Evolutionary conservation across 2,329 filamentous ascomycete genomes (phyloP), one percentile per base, ranked within the genome.

Genomic region (Canariomyces notabilis): DNA sequence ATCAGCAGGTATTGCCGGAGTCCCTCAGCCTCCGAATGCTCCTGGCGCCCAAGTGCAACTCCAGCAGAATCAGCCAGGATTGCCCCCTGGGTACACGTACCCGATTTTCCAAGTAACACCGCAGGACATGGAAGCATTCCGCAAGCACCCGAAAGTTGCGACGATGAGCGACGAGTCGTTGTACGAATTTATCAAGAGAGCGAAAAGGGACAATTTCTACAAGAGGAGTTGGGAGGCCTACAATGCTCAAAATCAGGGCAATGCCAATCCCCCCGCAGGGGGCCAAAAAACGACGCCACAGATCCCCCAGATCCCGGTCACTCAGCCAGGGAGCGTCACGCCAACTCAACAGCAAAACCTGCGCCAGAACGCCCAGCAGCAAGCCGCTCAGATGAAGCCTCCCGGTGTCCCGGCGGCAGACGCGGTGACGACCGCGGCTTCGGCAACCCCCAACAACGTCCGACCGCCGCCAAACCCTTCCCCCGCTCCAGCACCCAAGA

Each of bases 401-500:
- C 16, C 35, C 8, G 37, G 21, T 6, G 23, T 37, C 7, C 36
- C 41, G 15, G 49, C 35, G 18, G 15, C 48, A 6, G 48, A 55
- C n/a, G 33, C 7, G 31, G 37, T 34, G 11, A 6, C 47, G 12
- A 26, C 44, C 18, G 44, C 53, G 11, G 37, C 57, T 38, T 47
- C 57, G 9, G 52, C 38, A n/a, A 49, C 55, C n/a, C 33, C 33
- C 6, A 63, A 62, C 42, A 61, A 59, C 39, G 58, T 56, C 15
- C 64, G 63, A 14, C 59, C 58, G 16, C 48, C 57, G 5, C 60
- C 54, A 4, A 67, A 67, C 36, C 61, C 64, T 14, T 67, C 71
- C 4, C 63, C 69, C 7, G 66, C 66, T 2, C 51, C 67, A 5
- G 61, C 62, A 7, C 59, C 63, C 20, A 77, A 74, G 59, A 72